Percentiles rank a stretch among this genome's conserved stretches.
Conservation (phyloP, 495 filamentous ascomycete species). For the Podospora australis region DNA sequence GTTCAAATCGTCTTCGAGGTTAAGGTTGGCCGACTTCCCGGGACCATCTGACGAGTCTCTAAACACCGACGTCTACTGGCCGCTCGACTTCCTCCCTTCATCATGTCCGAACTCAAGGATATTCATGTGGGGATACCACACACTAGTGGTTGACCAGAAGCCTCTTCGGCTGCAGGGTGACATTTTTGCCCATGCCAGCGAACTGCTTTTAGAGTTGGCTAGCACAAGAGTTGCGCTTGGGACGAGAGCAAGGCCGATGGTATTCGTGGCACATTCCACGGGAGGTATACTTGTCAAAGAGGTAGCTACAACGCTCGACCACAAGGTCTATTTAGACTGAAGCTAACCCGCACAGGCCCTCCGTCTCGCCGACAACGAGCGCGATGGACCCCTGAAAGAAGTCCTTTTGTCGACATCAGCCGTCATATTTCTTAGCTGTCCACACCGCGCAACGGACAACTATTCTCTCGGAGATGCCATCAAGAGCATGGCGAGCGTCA, state of each 20-base stretch:
- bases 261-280: conserved; percentile 32
- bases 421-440: conserved; percentile 29
- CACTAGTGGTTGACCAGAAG: conserved; percentile 20
- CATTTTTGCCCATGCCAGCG: conserved; percentile 28
- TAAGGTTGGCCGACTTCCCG: conserved; percentile 11
- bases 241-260: conserved; percentile 15
- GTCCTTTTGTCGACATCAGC: conserved; percentile 26
- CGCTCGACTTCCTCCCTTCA: conserved; percentile 27
- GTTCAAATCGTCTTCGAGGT: conserved; percentile 18
- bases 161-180: conserved; percentile 25
- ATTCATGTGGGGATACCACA: conserved; percentile 34
- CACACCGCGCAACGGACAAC: conserved; percentile 28
- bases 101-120: conserved; percentile 30
- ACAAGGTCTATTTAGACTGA: neutral
- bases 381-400: conserved; percentile 21
- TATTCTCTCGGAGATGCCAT: conserved; percentile 24
- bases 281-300: conserved; percentile 36
- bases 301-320: conserved; percentile 11
- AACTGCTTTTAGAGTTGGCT: conserved; percentile 26
- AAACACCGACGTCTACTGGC: conserved; percentile 27
- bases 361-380: conserved; percentile 24
- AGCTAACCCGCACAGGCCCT: conserved; percentile 21
- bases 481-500: conserved; percentile 28
- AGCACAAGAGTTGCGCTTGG: conserved; percentile 11
- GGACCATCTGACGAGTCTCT: neutral